These are phyloP conservation scores for Acanthamoeba culbertsoni DNA, from an alignment of 208 protist genomes.

Conservation along the genomic window DNA sequence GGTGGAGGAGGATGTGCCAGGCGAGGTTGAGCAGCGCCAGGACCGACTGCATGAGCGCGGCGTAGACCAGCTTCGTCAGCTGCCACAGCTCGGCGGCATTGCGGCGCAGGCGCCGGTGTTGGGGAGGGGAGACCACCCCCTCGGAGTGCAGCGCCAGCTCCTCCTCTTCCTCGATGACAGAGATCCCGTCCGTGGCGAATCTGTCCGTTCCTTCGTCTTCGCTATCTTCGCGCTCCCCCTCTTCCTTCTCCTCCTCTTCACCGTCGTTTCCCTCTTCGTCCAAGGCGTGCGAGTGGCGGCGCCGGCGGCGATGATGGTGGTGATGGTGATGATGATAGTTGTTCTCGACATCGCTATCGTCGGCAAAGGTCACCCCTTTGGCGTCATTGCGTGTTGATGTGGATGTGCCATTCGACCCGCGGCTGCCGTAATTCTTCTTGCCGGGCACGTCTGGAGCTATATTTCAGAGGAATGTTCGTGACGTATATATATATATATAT, in stretches of 20 bases:
- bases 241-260: background rate
- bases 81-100: background rate
- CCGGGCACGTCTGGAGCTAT: too few species aligned
- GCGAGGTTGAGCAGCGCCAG: slow-evolving; percentile 27
- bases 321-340: too few species aligned
- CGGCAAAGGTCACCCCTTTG: too few species aligned
- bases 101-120: background rate
- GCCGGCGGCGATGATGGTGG: too few species aligned
- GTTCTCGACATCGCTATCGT: background rate
- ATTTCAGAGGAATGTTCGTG: too few species aligned
- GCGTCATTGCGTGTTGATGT: too few species aligned
- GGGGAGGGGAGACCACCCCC: background rate
- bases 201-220: background rate
- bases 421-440: slow-evolving; percentile 6
- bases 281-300: background rate
- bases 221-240: background rate
- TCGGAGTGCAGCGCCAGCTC: too few species aligned
- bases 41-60: background rate
- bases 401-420: too few species aligned
- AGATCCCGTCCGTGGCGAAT: too few species aligned
- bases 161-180: too few species aligned
- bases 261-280: background rate
- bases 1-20: background rate
- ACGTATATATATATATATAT: too few species aligned
- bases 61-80: background rate